Evolutionary conservation across 2,329 filamentous ascomycete genomes (phyloP), one percentile per base, ranked within the genome.

Genomic region (Orbilia oligospora): DNA sequence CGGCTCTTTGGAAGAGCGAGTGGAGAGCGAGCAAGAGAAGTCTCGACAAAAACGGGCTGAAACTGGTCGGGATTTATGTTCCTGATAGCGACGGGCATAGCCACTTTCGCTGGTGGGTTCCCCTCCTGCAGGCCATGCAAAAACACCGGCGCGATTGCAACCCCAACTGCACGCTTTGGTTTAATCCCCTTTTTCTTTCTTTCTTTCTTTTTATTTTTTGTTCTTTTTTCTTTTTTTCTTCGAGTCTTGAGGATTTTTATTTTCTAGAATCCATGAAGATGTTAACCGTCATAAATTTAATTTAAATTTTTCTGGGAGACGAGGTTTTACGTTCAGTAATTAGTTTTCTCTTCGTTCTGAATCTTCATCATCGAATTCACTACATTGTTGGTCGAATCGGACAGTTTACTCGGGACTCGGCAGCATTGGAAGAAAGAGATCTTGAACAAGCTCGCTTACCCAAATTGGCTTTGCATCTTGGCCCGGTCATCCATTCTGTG

Each of bases 1-100:
- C 69, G 69, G 69, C 48, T 72, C 48, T 24, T n/a, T 30, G 33
- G 55, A 64, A 24, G 48, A 51, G 24, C 46, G 20, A 46, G 44
- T 46, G n/a, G 44, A 20, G 44, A 18, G 44, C 20, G 44, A 46
- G 41, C n/a, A 12, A 30, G 27, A 30, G 27, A 30, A 30, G 16
- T 41, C 38, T 41, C 5, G 38, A 41, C 16, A 46, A 18, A 53
- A 44, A 36, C 20, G 27, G 48, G 63, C 18, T 53, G 49, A 65
- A 64, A 66, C 33, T 36, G 46, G 46, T 16, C 33, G 48, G 38
- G 69, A 61, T 64, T 16, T 30, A 76, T 56, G 56, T 51, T 76
- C 72, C 72, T 76, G 48, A 70, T 38, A 44, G 72, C 72, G 72
- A 76, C 72, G 72, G 71, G 66, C 72, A 70, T 71, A 70, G 72